Percentiles rank a stretch among this genome's conserved stretches.
These are phyloP conservation scores for Hibiscus trionum DNA, from an alignment of 345 rosid species.

Conservation along the genomic window DNA sequence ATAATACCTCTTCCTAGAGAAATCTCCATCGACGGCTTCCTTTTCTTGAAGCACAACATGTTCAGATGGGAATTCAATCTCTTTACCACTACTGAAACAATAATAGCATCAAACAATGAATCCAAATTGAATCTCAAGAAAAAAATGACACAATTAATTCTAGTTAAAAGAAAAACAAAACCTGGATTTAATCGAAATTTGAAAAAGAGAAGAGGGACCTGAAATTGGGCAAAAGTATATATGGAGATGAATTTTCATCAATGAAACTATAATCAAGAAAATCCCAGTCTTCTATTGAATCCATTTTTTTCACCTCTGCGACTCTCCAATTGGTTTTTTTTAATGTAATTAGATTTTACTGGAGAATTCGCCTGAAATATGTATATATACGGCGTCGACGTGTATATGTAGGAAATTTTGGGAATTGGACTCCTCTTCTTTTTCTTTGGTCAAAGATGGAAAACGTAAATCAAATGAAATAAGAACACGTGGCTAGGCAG, in stretches of 20 bases:
- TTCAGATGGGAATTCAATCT: constrained; percentile 29
- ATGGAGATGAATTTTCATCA: not conserved
- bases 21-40: constrained; percentile 26
- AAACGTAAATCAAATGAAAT: not conserved
- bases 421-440: not conserved
- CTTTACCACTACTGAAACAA: constrained; percentile 14
- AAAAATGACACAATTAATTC: not conserved
- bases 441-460: not conserved
- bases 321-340: not conserved
- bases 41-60: constrained; percentile 24
- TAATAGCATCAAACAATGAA: not conserved
- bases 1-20: constrained; percentile 39
- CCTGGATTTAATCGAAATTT: not conserved
- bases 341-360: too few relatives aligned
- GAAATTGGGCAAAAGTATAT: not conserved
- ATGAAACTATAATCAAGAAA: constrained; percentile 10
- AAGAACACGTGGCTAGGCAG: not conserved
- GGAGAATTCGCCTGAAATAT: not conserved
- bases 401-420: not conserved
- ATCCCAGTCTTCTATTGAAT: constrained; percentile 11
- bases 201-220: not conserved
- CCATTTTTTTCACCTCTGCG: not conserved
- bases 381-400: not conserved
- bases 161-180: not conserved
- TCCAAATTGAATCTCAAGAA: not conserved